phyloP scores from a whole-genome alignment of 768 basidiomycete genomes.

The Naematelia aurantialba region DNA sequence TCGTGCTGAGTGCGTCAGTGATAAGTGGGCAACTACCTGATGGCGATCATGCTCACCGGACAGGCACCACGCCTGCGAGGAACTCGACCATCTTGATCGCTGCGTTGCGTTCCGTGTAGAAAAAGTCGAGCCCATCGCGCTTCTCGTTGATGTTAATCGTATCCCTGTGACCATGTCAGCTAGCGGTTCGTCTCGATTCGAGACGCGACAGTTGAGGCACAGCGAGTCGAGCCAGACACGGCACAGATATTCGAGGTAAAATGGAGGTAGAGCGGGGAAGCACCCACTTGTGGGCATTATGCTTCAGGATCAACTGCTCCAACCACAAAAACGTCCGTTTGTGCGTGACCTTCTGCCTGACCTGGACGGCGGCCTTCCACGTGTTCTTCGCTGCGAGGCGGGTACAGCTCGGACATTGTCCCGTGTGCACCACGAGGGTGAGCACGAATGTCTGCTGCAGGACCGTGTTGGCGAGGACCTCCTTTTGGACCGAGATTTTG shows the following conservation, averaged over 20 bases:
- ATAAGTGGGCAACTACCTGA: neutral
- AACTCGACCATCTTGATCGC: constrained; percentile 98
- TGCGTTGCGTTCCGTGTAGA: constrained; percentile 84
- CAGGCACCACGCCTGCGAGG: constrained; percentile 76
- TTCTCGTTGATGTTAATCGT: constrained; percentile 91
- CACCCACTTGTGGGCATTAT: constrained; percentile 77
- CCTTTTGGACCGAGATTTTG: constrained; percentile 96
- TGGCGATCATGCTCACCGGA: constrained; percentile 59
- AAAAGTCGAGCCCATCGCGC: constrained; percentile 92
- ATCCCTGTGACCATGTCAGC: constrained; percentile 53
- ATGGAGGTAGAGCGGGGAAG: neutral
- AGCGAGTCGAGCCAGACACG: too few relatives aligned
- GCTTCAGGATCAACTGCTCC: constrained; percentile 94
- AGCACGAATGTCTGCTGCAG: constrained; percentile 97
- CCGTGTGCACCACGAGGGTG: constrained; percentile 82
- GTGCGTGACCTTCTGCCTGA: constrained; percentile 97
- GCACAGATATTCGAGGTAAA: too few relatives aligned
- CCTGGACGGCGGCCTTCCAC: constrained; percentile 96
- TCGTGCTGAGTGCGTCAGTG: constrained; percentile 67
- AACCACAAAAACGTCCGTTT: constrained; percentile 97
- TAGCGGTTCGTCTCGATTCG: neutral
- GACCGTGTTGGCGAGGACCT: constrained; percentile 91
- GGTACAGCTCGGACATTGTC: constrained; percentile 91
- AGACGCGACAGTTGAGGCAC: too few relatives aligned
- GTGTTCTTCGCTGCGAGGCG: constrained; percentile 96